Percentiles rank a stretch among this genome's conserved stretches.
phyloP scores from a whole-genome alignment of 306 rosid species.

The Fragaria nilgerrensis region DNA sequence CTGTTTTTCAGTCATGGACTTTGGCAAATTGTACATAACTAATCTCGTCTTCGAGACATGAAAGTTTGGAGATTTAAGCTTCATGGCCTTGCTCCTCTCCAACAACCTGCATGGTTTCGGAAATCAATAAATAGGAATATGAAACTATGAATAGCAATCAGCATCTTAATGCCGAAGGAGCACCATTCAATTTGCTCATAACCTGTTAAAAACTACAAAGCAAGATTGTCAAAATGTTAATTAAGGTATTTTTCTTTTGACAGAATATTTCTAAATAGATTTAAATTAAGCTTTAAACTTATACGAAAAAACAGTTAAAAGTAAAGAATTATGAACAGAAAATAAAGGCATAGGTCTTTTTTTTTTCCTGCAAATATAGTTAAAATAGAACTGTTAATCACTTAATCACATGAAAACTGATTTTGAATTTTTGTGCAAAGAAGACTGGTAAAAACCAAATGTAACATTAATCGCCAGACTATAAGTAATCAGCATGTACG shows the following conservation, averaged over 20 bases:
- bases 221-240: not conserved
- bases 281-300: not conserved
- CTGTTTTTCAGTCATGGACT: slow-evolving; percentile 74
- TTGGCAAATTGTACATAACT: slow-evolving; percentile 74
- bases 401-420: not conserved
- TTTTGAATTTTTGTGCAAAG: not conserved
- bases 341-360: not conserved
- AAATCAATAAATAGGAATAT: slow-evolving; percentile 6
- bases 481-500: not conserved
- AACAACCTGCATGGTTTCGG: slow-evolving; percentile 45
- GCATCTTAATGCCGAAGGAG: not conserved
- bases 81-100: slow-evolving; percentile 65
- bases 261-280: not conserved
- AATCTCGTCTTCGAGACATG: slow-evolving; percentile 89
- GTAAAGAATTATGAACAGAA: not conserved
- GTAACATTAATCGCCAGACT: not conserved
- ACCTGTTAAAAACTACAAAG: not conserved
- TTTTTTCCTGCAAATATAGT: not conserved
- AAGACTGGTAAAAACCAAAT: not conserved
- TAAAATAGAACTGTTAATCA: not conserved
- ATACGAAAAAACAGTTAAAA: not conserved
- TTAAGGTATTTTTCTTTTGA: not conserved
- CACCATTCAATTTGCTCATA: not conserved
- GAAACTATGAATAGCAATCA: not conserved
- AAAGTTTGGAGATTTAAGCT: slow-evolving; percentile 95